Percentiles rank a stretch among this genome's conserved stretches.
Evolutionary conservation across 2,329 filamentous ascomycete genomes (phyloP).

Genomic region (Xylaria sp.): DNA sequence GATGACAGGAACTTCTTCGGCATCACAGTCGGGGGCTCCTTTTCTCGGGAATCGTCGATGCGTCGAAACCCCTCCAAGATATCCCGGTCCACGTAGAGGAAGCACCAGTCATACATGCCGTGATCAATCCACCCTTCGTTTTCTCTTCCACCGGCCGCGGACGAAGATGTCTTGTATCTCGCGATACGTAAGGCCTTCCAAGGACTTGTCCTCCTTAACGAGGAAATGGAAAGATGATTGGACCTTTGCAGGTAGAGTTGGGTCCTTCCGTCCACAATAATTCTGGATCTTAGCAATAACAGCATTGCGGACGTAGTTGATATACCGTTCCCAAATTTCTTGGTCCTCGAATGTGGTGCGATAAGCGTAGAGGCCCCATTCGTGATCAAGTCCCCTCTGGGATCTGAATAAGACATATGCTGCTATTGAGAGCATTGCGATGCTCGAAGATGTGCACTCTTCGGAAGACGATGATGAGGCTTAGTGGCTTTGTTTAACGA

Average conservation of each 20-base stretch:
- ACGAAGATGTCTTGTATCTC: constrained; percentile 3
- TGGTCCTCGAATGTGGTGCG: constrained; percentile 7
- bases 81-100: constrained; percentile 7
- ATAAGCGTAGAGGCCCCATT: constrained; percentile 7
- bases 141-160: not conserved
- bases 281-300: not conserved
- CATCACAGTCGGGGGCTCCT: not conserved
- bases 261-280: not conserved
- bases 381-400: not conserved
- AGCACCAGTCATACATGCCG: constrained; percentile 9
- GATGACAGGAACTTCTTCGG: constrained; percentile 3
- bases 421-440: not conserved
- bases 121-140: not conserved
- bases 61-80: constrained; percentile 2
- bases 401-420: not conserved
- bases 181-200: not conserved
- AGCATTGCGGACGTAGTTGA: not conserved
- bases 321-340: constrained; percentile 1
- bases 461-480: not conserved
- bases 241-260: constrained; percentile 3
- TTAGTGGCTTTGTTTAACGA: too few relatives aligned
- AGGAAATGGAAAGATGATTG: not conserved
- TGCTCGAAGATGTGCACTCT: not conserved
- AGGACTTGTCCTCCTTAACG: not conserved
- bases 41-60: constrained; percentile 1